A percentile compares a stretch with the other conserved stretches of the same genome.
Evolutionary conservation across 441 rosid species (phyloP).

Genomic region (Populus hybrid): DNA sequence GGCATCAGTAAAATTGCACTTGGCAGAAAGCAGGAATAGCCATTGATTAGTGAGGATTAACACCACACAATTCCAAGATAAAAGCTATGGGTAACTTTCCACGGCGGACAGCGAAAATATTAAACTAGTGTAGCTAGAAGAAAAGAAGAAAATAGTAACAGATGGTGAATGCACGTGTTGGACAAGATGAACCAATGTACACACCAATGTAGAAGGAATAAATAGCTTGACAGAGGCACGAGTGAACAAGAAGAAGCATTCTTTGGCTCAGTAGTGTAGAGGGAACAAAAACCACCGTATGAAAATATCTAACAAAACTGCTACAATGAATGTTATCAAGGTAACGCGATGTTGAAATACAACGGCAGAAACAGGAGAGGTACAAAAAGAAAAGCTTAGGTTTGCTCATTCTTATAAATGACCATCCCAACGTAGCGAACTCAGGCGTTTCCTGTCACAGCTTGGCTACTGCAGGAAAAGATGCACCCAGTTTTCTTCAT

Average conservation of each 20-base stretch:
- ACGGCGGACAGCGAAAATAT: too few relatives aligned
- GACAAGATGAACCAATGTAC: neutral
- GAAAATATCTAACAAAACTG: neutral
- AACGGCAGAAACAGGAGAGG: neutral
- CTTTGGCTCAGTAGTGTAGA: neutral
- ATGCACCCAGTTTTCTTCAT: conserved; percentile 42
- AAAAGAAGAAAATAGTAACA: too few relatives aligned
- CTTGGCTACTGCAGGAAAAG: conserved; percentile 15
- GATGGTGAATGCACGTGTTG: neutral
- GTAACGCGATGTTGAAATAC: neutral
- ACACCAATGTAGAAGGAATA: neutral
- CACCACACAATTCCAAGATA: too few relatives aligned
- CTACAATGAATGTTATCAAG: neutral
- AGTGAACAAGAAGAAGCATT: neutral
- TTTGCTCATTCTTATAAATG: conserved; percentile 1
- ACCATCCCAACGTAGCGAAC: neutral
- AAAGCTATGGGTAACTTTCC: too few relatives aligned
- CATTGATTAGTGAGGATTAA: neutral
- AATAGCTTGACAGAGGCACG: neutral
- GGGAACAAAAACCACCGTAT: neutral
- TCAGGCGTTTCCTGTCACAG: conserved; percentile 16
- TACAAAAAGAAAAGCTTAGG: neutral
- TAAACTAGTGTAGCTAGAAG: neutral
- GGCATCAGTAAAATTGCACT: neutral
- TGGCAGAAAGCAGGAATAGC: neutral